Evolutionary conservation across 441 rosid genomes (phyloP), one percentile per base, ranked within the genome.

Genomic region (Populus tomentosa): DNA sequence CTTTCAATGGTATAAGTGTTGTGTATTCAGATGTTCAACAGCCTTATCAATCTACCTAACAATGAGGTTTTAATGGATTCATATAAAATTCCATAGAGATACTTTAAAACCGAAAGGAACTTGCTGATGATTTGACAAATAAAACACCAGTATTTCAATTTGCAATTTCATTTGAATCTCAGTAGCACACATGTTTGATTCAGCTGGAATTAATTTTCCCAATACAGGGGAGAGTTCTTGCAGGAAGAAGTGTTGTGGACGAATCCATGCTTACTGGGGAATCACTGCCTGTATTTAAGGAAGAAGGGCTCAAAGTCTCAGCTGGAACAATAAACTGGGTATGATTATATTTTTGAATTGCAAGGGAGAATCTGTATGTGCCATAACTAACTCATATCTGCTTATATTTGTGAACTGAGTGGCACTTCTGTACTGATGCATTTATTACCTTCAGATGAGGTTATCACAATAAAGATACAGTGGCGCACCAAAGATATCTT

Each of bases 261-360:
- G 99, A 95, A 85, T 93, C 98, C 87, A 95, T 95, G 98, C 92
- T 95, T 74, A 93, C 99, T 2, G 98, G 98, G 72, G 99, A 93
- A 89, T 93, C 98, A 76, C 89, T 92, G 81, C 99, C 97, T 38
- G 95, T 92, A 69, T 92, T 88, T 78, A 95, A 95, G 88, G 97
- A 93, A 77, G 80, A 82, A 79, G 95, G 93, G 40, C 86, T 85
- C 67, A 80, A 79, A 70, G 97, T 95, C 82, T 92, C 97, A 70
- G 94, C 98, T 59, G 98, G 99, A 95, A 93, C 99, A 64, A 86
- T 93, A 82, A 95, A 95, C 80, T 95, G 99, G 97, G 98, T 93
- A 93, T 38, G 85, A 76, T 56, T 72, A 5, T 69, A 23, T 30
- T 79, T 73, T 59, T 24, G 6, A 28, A 30, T 74, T 70, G 66